Percentiles rank a stretch among this genome's conserved stretches.
These are phyloP conservation scores for Hypoxylon sp. DNA, from an alignment of 2,329 filamentous ascomycete species.

Conservation along the genomic window DNA sequence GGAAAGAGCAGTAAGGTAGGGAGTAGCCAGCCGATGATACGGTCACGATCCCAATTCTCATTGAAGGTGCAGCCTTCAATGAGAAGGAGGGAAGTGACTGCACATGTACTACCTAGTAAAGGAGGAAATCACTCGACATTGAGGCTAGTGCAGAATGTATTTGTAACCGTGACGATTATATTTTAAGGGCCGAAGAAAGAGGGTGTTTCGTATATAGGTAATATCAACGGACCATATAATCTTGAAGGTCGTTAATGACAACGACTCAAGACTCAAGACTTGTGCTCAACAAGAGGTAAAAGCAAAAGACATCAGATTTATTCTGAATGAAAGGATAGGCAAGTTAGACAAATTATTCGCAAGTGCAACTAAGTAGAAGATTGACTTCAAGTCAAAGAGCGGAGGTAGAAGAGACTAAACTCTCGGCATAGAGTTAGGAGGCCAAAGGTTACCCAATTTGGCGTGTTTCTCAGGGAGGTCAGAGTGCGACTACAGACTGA, in stretches of 20 bases:
- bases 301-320: neutral
- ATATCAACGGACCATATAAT: neutral
- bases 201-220: neutral
- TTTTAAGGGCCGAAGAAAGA: neutral
- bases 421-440: constrained; percentile 30
- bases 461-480: constrained; percentile 18
- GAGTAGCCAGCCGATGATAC: neutral
- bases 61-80: neutral
- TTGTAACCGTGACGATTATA: neutral
- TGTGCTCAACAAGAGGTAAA: constrained; percentile 11
- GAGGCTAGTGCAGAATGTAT: neutral
- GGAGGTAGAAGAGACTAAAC: constrained; percentile 26
- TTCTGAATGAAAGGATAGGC: neutral
- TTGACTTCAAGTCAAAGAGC: constrained; percentile 29
- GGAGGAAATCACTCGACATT: constrained; percentile 6
- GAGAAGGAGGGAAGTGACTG: neutral
- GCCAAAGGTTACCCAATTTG: constrained; percentile 17
- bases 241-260: neutral
- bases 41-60: neutral
- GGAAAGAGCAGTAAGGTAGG: neutral
- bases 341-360: constrained; percentile 1
- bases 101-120: neutral
- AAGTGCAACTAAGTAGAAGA: constrained; percentile 16
- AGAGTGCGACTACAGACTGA: constrained; percentile 19
- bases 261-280: constrained; percentile 3